These are phyloP conservation scores for Cladophialophora bantiana DNA, from an alignment of 2,329 filamentous ascomycete species.

Conservation along the genomic window DNA sequence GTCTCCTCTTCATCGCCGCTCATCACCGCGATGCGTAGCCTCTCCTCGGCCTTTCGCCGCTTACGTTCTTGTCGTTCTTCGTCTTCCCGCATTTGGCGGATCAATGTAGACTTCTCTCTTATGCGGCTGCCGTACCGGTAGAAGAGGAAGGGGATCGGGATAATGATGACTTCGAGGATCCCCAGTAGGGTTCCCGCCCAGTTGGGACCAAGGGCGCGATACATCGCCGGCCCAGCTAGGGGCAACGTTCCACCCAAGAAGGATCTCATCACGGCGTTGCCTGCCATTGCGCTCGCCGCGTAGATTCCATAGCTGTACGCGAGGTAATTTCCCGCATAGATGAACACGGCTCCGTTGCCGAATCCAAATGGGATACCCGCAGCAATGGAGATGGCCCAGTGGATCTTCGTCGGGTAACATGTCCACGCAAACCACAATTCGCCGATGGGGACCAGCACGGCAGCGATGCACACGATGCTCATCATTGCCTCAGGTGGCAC, in stretches of 20 bases:
- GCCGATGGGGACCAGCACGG: slow-evolving; percentile 75
- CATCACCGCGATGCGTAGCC: slow-evolving; percentile 33
- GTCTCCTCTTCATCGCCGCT: slow-evolving; percentile 39
- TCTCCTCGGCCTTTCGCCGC: slow-evolving; percentile 44
- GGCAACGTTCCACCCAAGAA: slow-evolving; percentile 79
- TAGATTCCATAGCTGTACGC: slow-evolving; percentile 82
- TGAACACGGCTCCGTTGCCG: slow-evolving; percentile 80
- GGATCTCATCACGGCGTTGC: slow-evolving; percentile 77
- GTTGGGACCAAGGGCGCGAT: slow-evolving; percentile 70
- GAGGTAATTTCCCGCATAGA: slow-evolving; percentile 82
- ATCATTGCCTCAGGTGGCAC: slow-evolving; percentile 82
- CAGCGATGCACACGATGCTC: slow-evolving; percentile 77
- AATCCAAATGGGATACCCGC: slow-evolving; percentile 81
- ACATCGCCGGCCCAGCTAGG: slow-evolving; percentile 76
- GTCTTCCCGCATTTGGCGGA: slow-evolving; percentile 64
- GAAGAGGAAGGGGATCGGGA: slow-evolving; percentile 82
- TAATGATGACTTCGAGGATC: slow-evolving; percentile 73
- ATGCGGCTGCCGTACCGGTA: slow-evolving; percentile 68
- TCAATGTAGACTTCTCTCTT: slow-evolving; percentile 62
- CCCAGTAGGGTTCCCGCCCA: slow-evolving; percentile 82
- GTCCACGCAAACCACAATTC: slow-evolving; percentile 92
- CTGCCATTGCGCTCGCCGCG: slow-evolving; percentile 78
- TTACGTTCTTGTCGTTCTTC: slow-evolving; percentile 56
- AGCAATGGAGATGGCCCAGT: slow-evolving; percentile 80
- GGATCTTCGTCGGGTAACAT: slow-evolving; percentile 75